Evolutionary conservation across 768 basidiomycete genomes (phyloP).

Genomic region (Terana coerulea): DNA sequence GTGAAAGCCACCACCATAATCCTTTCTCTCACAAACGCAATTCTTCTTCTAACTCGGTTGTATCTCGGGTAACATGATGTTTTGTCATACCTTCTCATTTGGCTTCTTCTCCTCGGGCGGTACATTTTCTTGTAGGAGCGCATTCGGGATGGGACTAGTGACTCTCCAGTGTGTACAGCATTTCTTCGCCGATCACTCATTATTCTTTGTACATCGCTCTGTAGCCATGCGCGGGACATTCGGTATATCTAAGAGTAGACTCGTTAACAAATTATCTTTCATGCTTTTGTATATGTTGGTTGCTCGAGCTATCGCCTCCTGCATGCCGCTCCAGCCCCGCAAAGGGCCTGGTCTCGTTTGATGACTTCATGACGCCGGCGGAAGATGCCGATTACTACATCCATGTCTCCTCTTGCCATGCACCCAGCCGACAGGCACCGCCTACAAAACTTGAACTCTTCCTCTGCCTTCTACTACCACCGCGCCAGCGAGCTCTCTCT

Average conservation of each 20-base stretch:
- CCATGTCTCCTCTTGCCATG: not conserved
- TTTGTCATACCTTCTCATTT: slow-evolving; percentile 1
- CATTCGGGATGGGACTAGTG: slow-evolving; percentile 1
- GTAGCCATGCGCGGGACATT: slow-evolving; percentile 7
- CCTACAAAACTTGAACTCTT: no score
- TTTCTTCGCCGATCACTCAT: not conserved
- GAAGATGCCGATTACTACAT: slow-evolving; percentile 10
- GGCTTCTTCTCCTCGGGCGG: slow-evolving; percentile 1
- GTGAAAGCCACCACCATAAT: slow-evolving; percentile 28
- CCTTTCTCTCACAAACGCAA: slow-evolving; percentile 38
- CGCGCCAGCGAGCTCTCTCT: no score
- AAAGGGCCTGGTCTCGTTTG: no score
- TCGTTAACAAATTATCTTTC: not conserved
- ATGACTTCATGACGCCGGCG: slow-evolving; percentile 6
- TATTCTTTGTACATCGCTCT: slow-evolving; percentile 9
- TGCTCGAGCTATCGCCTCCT: no score
- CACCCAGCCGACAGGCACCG: not conserved
- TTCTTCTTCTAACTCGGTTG: slow-evolving; percentile 27
- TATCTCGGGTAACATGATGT: slow-evolving; percentile 10
- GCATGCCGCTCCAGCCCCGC: no score
- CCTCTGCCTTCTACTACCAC: no score
- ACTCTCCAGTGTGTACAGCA: slow-evolving; percentile 5
- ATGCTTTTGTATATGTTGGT: not conserved
- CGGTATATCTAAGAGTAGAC: not conserved
- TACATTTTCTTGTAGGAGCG: slow-evolving; percentile 4